These are phyloP conservation scores for Coelastrella sp. DNA, from an alignment of 139 green algal genomes.

Conservation along the genomic window DNA sequence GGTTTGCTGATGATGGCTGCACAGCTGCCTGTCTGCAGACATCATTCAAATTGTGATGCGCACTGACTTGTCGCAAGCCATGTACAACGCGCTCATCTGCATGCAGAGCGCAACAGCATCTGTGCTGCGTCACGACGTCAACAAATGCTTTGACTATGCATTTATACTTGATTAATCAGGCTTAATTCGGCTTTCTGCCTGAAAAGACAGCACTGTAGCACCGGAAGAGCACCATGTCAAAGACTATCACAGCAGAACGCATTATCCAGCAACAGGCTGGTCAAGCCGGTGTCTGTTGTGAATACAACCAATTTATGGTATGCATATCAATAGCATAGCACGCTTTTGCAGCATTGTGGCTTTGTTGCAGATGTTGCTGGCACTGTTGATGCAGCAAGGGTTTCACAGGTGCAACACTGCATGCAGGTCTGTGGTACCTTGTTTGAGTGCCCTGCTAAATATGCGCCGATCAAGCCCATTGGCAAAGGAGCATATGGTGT, in stretches of 20 bases:
- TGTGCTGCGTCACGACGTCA: too few species aligned
- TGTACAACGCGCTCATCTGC: too few species aligned
- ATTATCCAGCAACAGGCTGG: background rate
- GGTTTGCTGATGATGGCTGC: background rate
- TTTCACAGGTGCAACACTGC: too few species aligned
- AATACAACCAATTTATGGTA: conserved; percentile 66
- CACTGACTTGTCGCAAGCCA: too few species aligned
- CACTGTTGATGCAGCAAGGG: too few species aligned
- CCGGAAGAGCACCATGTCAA: background rate
- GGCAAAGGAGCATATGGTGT: conserved; percentile 98
- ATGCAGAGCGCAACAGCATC: too few species aligned
- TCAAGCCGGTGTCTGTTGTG: background rate
- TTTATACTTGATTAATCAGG: too few species aligned
- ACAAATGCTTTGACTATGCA: too few species aligned
- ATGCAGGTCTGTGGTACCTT: conserved; percentile 68
- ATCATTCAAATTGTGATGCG: too few species aligned
- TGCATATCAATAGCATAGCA: background rate
- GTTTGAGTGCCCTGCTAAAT: conserved; percentile 71
- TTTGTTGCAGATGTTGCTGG: too few species aligned
- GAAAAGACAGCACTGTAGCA: background rate
- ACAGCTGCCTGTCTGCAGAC: background rate
- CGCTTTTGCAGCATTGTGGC: background rate
- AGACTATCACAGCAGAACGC: background rate
- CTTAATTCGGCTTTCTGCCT: background rate
- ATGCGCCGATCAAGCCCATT: conserved; percentile 83